Evolutionary conservation across 768 basidiomycete species (phyloP).

Genomic region (Tricholoma sp.): DNA sequence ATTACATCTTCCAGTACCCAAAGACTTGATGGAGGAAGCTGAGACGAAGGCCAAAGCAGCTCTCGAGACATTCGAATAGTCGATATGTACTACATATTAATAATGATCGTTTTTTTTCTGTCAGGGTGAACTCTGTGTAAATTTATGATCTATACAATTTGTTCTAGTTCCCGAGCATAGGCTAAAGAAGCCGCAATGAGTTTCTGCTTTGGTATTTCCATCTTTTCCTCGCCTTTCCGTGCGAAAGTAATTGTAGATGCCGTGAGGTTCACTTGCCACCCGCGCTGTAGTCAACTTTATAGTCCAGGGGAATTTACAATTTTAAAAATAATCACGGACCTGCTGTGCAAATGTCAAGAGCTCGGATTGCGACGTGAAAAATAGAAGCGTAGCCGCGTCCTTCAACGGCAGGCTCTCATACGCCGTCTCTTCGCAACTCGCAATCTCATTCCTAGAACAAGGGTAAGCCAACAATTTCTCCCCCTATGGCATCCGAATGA

Average conservation of each 20-base stretch:
- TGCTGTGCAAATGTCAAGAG: slow-evolving; percentile 77
- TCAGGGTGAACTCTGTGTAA: slow-evolving; percentile 14
- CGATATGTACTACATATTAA: slow-evolving; percentile 10
- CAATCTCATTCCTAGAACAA: slow-evolving; percentile 81
- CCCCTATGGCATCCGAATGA: not conserved
- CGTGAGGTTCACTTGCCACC: slow-evolving; percentile 78
- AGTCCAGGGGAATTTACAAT: not conserved
- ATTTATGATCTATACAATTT: slow-evolving; percentile 74
- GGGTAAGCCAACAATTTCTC: not conserved
- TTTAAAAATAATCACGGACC: slow-evolving; percentile 35
- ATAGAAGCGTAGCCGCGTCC: slow-evolving; percentile 86
- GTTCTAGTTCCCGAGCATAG: slow-evolving; percentile 87
- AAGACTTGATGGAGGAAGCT: slow-evolving; percentile 79
- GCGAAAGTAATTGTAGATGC: slow-evolving; percentile 71
- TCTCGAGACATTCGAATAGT: slow-evolving; percentile 55
- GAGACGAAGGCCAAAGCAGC: slow-evolving; percentile 84
- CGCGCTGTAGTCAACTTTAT: slow-evolving; percentile 46
- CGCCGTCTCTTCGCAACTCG: slow-evolving; percentile 91
- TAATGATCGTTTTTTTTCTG: slow-evolving; percentile 7
- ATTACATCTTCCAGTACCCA: slow-evolving; percentile 78
- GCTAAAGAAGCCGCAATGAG: slow-evolving; percentile 71
- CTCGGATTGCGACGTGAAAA: slow-evolving; percentile 82
- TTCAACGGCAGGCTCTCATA: slow-evolving; percentile 88
- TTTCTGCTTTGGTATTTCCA: slow-evolving; percentile 82
- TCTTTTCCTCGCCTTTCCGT: slow-evolving; percentile 73